phyloP scores from a whole-genome alignment of 1,284 basidiomycete species.

The Farysia itapuensis region DNA sequence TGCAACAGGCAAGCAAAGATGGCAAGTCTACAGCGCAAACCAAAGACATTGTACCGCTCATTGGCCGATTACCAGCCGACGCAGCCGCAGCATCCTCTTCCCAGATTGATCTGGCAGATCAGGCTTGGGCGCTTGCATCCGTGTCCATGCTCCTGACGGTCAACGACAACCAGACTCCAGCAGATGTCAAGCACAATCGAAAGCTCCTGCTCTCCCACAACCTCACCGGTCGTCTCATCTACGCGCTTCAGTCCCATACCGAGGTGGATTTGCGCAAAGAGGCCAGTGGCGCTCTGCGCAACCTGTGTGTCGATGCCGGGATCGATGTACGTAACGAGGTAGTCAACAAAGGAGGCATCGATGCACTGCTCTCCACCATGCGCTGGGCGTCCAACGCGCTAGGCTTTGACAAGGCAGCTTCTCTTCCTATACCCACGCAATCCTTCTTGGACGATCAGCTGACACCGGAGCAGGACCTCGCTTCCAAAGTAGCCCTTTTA shows the following conservation, averaged over 20 bases:
- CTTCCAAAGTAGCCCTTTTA: conserved; percentile 19
- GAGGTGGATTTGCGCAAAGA: conserved; percentile 50
- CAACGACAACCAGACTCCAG: conserved; percentile 23
- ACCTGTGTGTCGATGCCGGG: conserved; percentile 53
- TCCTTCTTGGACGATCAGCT: conserved; percentile 24
- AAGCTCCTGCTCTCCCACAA: conserved; percentile 36
- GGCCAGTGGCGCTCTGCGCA: conserved; percentile 55
- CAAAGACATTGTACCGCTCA: conserved; percentile 43
- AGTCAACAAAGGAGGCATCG: conserved; percentile 41
- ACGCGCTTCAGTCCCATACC: conserved; percentile 39
- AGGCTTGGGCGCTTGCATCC: conserved; percentile 54
- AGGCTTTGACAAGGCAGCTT: conserved; percentile 17
- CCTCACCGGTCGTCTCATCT: conserved; percentile 43
- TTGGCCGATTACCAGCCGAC: conserved; percentile 40
- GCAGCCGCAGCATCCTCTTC: conserved; percentile 2
- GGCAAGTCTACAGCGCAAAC: not conserved
- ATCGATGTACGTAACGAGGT: conserved; percentile 38
- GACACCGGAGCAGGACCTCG: conserved; percentile 25
- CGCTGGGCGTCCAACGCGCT: conserved; percentile 40
- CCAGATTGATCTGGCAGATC: conserved; percentile 34
- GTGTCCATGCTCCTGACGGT: conserved; percentile 42
- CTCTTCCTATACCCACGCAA: conserved; percentile 4
- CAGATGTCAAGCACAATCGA: conserved; percentile 38
- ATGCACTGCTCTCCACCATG: conserved; percentile 34
- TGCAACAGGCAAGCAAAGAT: conserved; percentile 7